Evolutionary conservation across 345 rosid species (phyloP), one percentile per base, ranked within the genome.

Genomic region (Corymbia maculata): DNA sequence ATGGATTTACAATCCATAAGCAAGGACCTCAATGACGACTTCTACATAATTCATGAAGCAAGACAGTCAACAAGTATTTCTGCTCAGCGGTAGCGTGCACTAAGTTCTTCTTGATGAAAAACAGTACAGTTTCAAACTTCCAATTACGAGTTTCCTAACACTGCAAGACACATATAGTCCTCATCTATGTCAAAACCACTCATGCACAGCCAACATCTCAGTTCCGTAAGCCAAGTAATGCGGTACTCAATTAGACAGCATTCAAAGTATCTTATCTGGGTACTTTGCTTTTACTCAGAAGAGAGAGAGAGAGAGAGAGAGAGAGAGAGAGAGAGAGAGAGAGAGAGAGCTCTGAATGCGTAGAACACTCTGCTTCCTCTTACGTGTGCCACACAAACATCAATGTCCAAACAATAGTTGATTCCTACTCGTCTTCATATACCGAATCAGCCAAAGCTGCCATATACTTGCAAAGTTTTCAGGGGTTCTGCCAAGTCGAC

Each of bases 1-100:
- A 96, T 98, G 36, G 98, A 93, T 75, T 92, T 93, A 88, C 94
- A 93, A 86, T 82, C 96, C 96, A 94, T 95, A 51, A 13, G 84
- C 85, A 79, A 80, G 64, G 86, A 86, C 89, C 95, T 91, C 49
- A 24, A 88, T 52, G 87, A 75, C 19, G 84, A 75, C 49, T 75
- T 75, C 84, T 75, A 75, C 84, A 42, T 19, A 42, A 75, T 75
- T 75, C 84, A 70, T 42, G 49, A 45, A 75, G 49, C 26, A 75
- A 75, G 84, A 45, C 49, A 9, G 26, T 75, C 47, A 75, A 75
- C 24, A 36, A 36, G 82, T 75, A 44, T 44, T 36, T 36, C 7
- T 75, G 82, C 14, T 75, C 42, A 42, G 49, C 2, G 14, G 84
- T 19, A 75, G 49, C 22, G 24, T 21, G 84, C 19, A 42, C 49